These are phyloP conservation scores for Serendipita sp. DNA, from an alignment of 768 basidiomycete genomes.

Conservation along the genomic window DNA sequence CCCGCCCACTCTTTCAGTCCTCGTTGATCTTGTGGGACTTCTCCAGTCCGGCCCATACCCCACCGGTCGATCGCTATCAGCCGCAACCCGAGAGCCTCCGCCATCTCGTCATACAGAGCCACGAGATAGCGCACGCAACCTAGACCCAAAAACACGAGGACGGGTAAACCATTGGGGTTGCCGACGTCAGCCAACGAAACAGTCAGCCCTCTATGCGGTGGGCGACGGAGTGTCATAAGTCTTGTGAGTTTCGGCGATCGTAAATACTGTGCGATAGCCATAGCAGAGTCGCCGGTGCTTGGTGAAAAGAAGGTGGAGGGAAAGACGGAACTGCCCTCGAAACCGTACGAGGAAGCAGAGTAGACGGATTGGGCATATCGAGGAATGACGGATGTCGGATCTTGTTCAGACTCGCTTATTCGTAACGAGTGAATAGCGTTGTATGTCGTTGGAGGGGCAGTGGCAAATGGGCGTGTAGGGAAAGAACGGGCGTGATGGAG, in stretches of 20 bases:
- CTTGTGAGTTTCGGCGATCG: constrained; percentile 77
- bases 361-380: constrained; percentile 37
- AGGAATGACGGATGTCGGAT: constrained; percentile 12
- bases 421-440: constrained; percentile 7
- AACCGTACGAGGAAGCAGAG: constrained; percentile 31
- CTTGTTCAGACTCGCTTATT: neutral
- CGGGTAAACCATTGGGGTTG: constrained; percentile 63
- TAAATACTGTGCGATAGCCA: constrained; percentile 68
- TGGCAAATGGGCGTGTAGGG: constrained; percentile 10
- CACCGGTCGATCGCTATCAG: constrained; percentile 92
- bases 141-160: constrained; percentile 82
- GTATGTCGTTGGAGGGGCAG: constrained; percentile 6
- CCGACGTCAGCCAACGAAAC: constrained; percentile 94
- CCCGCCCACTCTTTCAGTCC: constrained; percentile 83
- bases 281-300: constrained; percentile 34
- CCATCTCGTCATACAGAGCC: constrained; percentile 94
- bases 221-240: constrained; percentile 57
- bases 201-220: constrained; percentile 60
- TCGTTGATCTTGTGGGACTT: constrained; percentile 36
- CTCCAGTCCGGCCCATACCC: constrained; percentile 82
- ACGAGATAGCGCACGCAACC: constrained; percentile 91
- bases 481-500: constrained; percentile 18
- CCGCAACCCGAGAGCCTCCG: constrained; percentile 65
- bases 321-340: constrained; percentile 19
- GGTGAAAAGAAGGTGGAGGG: constrained; percentile 18